Conservation (phyloP, 805 yeast genomes). For the Hanseniaspora jakobsenii region DNA sequence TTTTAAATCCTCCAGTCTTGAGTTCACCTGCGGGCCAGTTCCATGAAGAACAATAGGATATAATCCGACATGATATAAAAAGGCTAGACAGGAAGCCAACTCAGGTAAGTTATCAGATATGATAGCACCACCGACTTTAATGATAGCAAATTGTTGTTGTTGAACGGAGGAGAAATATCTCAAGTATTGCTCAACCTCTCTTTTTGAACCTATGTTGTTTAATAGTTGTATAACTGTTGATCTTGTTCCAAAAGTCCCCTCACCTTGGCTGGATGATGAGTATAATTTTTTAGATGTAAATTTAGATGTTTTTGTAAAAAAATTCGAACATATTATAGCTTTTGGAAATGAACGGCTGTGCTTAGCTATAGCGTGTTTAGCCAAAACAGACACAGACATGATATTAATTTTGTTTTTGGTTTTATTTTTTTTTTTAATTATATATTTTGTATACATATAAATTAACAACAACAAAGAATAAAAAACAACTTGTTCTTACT, state of each 20-base stretch:
- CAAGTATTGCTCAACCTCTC: slow-evolving; percentile 95
- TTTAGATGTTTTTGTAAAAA: too few relatives aligned
- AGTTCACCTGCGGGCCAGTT: slow-evolving; percentile 97
- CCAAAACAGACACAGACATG: too few relatives aligned
- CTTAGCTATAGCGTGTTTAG: too few relatives aligned
- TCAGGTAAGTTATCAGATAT: slow-evolving; percentile 89
- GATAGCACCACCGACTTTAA: slow-evolving; percentile 98
- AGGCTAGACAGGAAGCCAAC: slow-evolving; percentile 89
- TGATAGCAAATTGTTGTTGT: slow-evolving; percentile 94
- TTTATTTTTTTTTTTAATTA: too few relatives aligned
- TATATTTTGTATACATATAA: too few relatives aligned
- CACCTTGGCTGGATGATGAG: slow-evolving; percentile 18
- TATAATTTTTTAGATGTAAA: too few relatives aligned
- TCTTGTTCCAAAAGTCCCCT: slow-evolving; percentile 42
- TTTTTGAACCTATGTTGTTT: slow-evolving; percentile 91
- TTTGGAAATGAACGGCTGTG: too few relatives aligned
- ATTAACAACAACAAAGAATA: too few relatives aligned
- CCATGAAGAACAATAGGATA: slow-evolving; percentile 96
- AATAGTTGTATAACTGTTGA: slow-evolving; percentile 90
- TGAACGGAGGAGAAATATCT: slow-evolving; percentile 93
- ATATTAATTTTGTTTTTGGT: too few relatives aligned
- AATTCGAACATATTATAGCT: too few relatives aligned
- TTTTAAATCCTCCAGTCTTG: slow-evolving; percentile 81
- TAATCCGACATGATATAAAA: slow-evolving; percentile 90
- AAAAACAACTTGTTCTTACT: too few relatives aligned